phyloP scores from a whole-genome alignment of 768 basidiomycete species.

The Lanmaoa rubissima region DNA sequence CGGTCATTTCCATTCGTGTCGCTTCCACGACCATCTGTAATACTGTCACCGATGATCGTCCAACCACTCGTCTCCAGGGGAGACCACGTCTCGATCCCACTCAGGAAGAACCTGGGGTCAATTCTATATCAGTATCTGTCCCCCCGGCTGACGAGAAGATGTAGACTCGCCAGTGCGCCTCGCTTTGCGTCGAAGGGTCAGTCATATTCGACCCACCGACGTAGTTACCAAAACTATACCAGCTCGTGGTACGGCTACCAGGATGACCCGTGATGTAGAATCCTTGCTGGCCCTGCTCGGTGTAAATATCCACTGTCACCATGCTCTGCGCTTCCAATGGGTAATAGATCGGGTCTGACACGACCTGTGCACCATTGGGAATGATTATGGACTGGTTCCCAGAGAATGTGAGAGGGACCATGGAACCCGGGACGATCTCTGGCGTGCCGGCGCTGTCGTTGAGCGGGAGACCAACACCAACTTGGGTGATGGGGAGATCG shows the following conservation, averaged over 20 bases:
- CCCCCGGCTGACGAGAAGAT: neutral
- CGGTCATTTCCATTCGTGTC: constrained; percentile 2
- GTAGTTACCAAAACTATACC: no score
- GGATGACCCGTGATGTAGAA: no score
- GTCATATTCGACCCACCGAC: no score
- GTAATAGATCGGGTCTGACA: no score
- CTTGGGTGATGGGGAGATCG: neutral
- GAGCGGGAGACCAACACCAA: neutral
- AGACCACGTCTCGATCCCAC: constrained; percentile 5
- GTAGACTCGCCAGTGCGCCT: neutral
- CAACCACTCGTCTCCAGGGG: neutral
- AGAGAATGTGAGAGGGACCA: neutral
- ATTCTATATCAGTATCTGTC: constrained; percentile 7
- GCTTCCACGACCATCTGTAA: constrained; percentile 1
- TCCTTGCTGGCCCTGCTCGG: no score
- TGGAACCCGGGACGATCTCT: neutral
- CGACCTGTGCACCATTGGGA: no score
- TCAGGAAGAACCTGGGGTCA: constrained; percentile 1
- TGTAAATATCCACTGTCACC: neutral
- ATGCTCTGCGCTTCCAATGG: neutral
- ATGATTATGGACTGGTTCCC: neutral
- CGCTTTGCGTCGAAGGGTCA: no score
- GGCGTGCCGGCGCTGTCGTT: neutral
- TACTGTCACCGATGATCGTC: constrained; percentile 2
- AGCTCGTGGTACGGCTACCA: no score